phyloP scores from a whole-genome alignment of 495 filamentous ascomycete genomes.

The Aspergillus nanangensis region DNA sequence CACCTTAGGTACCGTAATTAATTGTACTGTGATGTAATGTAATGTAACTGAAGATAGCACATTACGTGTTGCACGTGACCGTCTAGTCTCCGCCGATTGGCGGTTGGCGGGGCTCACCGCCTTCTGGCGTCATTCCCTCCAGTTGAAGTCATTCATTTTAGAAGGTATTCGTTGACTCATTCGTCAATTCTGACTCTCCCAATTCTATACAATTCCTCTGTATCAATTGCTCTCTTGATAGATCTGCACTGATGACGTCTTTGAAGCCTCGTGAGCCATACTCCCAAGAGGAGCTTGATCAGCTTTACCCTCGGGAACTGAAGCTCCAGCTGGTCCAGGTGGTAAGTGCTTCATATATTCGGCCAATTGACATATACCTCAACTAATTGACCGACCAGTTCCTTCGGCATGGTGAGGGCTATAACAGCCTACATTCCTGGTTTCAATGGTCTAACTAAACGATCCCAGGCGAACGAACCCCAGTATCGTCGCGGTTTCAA shows the following conservation, averaged over 20 bases:
- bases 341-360: constrained; percentile 34
- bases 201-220: neutral
- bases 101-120: constrained; percentile 5
- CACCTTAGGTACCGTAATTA: neutral
- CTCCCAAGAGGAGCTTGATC: constrained; percentile 69
- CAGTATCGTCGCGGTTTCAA: constrained; percentile 80
- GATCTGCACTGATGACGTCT: constrained; percentile 61
- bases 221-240: neutral
- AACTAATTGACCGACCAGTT: constrained; percentile 38
- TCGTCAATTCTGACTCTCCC: neutral
- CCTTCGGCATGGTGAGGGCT: constrained; percentile 69
- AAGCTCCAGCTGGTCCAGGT: constrained; percentile 88
- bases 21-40: too few relatives aligned
- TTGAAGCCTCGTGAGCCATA: constrained; percentile 73
- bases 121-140: constrained; percentile 19
- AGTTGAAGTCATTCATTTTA: too few relatives aligned
- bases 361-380: constrained; percentile 3
- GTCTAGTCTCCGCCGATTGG: constrained; percentile 16
- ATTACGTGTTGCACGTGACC: too few relatives aligned
- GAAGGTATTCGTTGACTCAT: too few relatives aligned
- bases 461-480: constrained; percentile 67
- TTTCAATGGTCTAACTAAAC: neutral
- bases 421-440: neutral
- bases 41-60: too few relatives aligned
- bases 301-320: constrained; percentile 74